Evolutionary conservation across 768 basidiomycete genomes (phyloP).

Genomic region (Panaeolus cyanescens): DNA sequence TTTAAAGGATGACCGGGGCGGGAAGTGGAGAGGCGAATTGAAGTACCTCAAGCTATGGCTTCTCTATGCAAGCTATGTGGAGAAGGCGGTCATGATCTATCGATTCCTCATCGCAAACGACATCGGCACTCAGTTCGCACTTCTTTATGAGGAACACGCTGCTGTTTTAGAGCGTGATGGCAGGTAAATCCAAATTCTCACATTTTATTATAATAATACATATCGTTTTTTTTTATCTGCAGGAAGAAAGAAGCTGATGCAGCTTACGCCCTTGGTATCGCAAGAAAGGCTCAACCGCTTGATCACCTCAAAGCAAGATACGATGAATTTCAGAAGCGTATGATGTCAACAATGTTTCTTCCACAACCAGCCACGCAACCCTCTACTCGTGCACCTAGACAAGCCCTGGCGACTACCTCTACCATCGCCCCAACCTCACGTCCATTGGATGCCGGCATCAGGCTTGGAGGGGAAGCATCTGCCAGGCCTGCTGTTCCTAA

Average conservation of each 20-base stretch:
- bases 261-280: conserved; percentile 85
- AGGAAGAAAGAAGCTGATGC: conserved; percentile 83
- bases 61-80: conserved; percentile 90
- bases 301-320: conserved; percentile 80
- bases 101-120: conserved; percentile 89
- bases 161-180: conserved; percentile 79
- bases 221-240: conserved; percentile 38
- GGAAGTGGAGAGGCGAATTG: conserved; percentile 75
- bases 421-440: conserved; percentile 40
- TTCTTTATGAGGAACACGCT: conserved; percentile 94
- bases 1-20: conserved; percentile 74
- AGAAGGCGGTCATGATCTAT: conserved; percentile 87
- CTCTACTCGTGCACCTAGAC: conserved; percentile 32
- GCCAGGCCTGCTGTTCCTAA: conserved; percentile 39
- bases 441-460: conserved; percentile 25
- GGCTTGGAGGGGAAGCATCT: conserved; percentile 17
- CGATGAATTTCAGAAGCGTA: conserved; percentile 88
- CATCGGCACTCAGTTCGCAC: conserved; percentile 77
- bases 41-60: conserved; percentile 95
- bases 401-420: conserved; percentile 42
- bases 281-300: conserved; percentile 76
- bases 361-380: conserved; percentile 37
- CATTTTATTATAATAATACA: background rate
- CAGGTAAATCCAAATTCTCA: conserved; percentile 50
- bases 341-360: conserved; percentile 61